phyloP scores from a whole-genome alignment of 1,284 basidiomycete species.

The Tilletiaria anomala region DNA sequence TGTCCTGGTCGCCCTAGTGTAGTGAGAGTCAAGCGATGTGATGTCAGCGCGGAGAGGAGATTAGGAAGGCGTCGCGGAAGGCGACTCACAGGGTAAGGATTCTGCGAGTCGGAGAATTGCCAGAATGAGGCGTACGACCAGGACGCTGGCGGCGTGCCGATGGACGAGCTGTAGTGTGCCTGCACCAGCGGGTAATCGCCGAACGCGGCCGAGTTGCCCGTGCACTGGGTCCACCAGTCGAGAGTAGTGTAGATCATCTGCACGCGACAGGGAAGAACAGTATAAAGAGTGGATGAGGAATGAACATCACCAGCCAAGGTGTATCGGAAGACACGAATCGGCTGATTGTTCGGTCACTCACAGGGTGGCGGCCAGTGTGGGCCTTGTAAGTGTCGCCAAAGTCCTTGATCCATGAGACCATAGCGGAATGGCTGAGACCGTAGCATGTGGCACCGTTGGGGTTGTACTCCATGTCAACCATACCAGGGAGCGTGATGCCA shows the following conservation, averaged over 20 bases:
- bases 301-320: too few relatives aligned
- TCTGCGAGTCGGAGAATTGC: conserved; percentile 49
- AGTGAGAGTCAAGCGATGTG: too few relatives aligned
- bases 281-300: too few relatives aligned
- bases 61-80: too few relatives aligned
- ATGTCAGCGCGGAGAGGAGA: too few relatives aligned
- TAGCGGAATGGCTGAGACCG: conserved; percentile 46
- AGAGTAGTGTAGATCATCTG: conserved; percentile 55
- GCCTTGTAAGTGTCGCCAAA: conserved; percentile 49
- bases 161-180: conserved; percentile 44
- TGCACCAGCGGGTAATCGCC: conserved; percentile 49
- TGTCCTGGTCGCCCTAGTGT: conserved; percentile 50
- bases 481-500: conserved; percentile 26
- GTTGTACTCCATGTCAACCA: conserved; percentile 10
- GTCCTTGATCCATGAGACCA: conserved; percentile 51
- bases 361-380: conserved; percentile 42
- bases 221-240: conserved; percentile 56
- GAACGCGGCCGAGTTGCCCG: conserved; percentile 46
- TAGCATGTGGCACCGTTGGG: conserved; percentile 43
- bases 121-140: conserved; percentile 48
- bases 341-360: too few relatives aligned
- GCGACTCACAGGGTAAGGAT: conserved; percentile 45
- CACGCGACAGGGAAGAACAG: too few relatives aligned
- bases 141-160: conserved; percentile 11
- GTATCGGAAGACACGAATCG: too few relatives aligned